Evolutionary conservation across 2,329 filamentous ascomycete species (phyloP).

Genomic region (Fusarium sp.): DNA sequence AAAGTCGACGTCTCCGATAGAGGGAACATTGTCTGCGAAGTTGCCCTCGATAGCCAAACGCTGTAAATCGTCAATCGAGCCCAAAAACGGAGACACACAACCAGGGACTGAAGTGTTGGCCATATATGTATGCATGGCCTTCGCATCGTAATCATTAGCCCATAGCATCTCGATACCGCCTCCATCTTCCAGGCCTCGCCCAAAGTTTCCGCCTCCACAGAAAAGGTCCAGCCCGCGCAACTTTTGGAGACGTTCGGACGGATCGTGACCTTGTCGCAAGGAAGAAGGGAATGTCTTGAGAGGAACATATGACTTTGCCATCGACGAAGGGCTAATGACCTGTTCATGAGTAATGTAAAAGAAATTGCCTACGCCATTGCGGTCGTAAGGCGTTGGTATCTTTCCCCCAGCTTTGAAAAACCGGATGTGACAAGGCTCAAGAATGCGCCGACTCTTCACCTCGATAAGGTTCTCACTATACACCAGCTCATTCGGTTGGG

Average conservation of each 20-base stretch:
- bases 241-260: slow-evolving; percentile 49
- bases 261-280: slow-evolving; percentile 68
- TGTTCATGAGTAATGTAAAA: slow-evolving; percentile 69
- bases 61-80: slow-evolving; percentile 78
- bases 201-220: slow-evolving; percentile 82
- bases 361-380: slow-evolving; percentile 71
- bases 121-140: slow-evolving; percentile 77
- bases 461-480: slow-evolving; percentile 61
- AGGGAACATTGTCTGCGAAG: slow-evolving; percentile 61
- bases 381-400: slow-evolving; percentile 72
- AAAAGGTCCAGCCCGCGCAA: slow-evolving; percentile 77
- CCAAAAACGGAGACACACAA: slow-evolving; percentile 67
- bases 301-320: slow-evolving; percentile 46
- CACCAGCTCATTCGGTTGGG: slow-evolving; percentile 68
- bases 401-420: slow-evolving; percentile 58
- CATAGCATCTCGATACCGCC: slow-evolving; percentile 72
- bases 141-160: slow-evolving; percentile 72
- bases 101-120: slow-evolving; percentile 66
- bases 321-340: background rate
- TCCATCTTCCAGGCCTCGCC: slow-evolving; percentile 78
- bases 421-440: slow-evolving; percentile 69
- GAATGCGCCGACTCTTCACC: slow-evolving; percentile 56
- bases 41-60: slow-evolving; percentile 63
- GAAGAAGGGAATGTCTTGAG: slow-evolving; percentile 50
- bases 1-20: slow-evolving; percentile 72